Base-by-base conservation (phyloP, 202 grass and related monocot species). In the Panicum hallii region DNA sequence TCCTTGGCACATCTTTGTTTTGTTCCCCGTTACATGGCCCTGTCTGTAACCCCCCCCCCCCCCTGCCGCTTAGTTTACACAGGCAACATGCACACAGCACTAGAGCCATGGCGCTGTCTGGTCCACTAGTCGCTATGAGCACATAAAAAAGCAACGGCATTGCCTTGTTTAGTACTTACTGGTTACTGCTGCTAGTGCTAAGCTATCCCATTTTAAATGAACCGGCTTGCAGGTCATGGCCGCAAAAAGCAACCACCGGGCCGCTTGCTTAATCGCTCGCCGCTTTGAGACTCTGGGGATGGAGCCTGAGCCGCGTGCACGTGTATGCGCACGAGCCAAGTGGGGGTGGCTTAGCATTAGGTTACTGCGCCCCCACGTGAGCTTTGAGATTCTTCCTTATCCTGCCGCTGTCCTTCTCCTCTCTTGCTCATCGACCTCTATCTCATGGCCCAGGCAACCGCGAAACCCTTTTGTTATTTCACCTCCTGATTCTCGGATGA, bases 1-100 rank as follows among this genome's bases (percentile, higher is more conserved):
- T 28, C 42, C 50, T 69, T 11, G 5, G 8, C 48, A 16, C 50
- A 7, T 8, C 70, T 30, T 26, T 73, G 42, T 53, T 28, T 75
- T 36, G 69, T 62, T 69, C 60, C 87, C 80, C 80, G 0, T 74
- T 81, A 85, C 87, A 88, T 84, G 87, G 60, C 77, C 60, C 4
- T 26, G 26, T 26, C 47, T 74, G 48, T 54, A 74, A 16, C 16
- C 48, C 11, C 46, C n/a, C n/a, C n/a, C n/a, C n/a, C n/a, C n/a
- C n/a, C n/a, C n/a, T 54, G 30, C 53, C 30, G 7, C 49, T 49
- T 63, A 71, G 7, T 78, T 47, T 56, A 70, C 32, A 55, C 4
- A 16, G 11, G 22, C 67, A 55, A 44, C 43, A 52, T 63, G 60
- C 60, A 32, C 60, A 32, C 14, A 38, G 6, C 34, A 40, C 9